phyloP scores from a whole-genome alignment of 495 filamentous ascomycete species.

The Cercophora samala region DNA sequence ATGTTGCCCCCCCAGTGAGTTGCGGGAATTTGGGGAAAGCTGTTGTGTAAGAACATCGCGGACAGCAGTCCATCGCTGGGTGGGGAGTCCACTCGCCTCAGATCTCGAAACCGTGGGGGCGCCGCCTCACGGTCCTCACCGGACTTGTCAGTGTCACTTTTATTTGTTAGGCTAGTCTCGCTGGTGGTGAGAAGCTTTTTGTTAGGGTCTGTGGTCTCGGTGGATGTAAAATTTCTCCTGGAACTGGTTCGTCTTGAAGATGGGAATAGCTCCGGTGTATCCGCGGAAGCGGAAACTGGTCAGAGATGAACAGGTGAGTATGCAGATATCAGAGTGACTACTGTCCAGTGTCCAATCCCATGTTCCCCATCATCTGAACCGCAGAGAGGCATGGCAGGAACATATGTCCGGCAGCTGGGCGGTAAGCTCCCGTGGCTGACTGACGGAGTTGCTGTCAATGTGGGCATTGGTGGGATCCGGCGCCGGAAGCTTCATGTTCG shows the following conservation, averaged over 20 bases:
- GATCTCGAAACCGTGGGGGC: constrained; percentile 16
- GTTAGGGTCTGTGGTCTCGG: background rate
- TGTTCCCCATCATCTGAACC: background rate
- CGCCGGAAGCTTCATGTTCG: constrained; percentile 7
- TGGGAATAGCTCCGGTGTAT: constrained; percentile 15
- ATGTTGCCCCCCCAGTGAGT: background rate
- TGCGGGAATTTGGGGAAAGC: constrained; percentile 26
- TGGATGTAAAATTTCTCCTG: constrained; percentile 3
- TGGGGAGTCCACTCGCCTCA: constrained; percentile 13
- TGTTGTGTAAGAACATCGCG: constrained; percentile 12
- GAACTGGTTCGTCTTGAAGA: background rate
- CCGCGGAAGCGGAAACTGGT: constrained; percentile 15
- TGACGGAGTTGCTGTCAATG: constrained; percentile 3
- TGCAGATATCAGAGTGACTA: no score
- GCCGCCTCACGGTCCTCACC: no score
- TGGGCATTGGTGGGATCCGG: constrained; percentile 7
- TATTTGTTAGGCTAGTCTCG: background rate
- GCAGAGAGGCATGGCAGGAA: background rate
- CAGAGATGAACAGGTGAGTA: constrained; percentile 5
- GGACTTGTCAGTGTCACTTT: background rate
- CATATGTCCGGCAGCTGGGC: background rate
- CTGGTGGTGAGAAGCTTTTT: background rate
- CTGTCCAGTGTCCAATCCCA: background rate
- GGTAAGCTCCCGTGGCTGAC: background rate
- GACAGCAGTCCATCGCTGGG: constrained; percentile 13